Evolutionary conservation across 2,329 filamentous ascomycete genomes (phyloP).

Genomic region (Ciborinia camelliae): DNA sequence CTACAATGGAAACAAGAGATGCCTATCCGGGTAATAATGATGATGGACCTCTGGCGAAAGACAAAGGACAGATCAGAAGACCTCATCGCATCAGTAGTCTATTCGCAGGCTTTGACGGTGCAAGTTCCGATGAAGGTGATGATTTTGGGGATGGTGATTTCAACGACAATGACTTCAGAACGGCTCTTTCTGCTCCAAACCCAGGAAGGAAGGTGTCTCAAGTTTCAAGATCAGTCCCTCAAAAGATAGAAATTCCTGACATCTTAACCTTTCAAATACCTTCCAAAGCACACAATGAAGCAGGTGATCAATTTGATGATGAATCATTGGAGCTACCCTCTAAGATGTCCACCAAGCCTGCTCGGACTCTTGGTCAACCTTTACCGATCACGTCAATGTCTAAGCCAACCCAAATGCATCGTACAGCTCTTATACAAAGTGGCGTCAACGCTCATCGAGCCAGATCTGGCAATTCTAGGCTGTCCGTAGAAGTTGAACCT

Average conservation of each 20-base stretch:
- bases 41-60: conserved; percentile 63
- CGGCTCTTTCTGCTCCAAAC: conserved; percentile 60
- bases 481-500: conserved; percentile 59
- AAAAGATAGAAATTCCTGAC: conserved; percentile 30
- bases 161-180: conserved; percentile 66
- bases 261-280: conserved; percentile 19
- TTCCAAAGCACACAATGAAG: not conserved
- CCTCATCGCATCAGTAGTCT: conserved; percentile 76
- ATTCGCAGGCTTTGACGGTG: conserved; percentile 79
- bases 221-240: conserved; percentile 33
- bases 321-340: conserved; percentile 27
- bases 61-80: conserved; percentile 56
- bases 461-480: conserved; percentile 62
- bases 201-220: conserved; percentile 38
- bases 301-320: conserved; percentile 27
- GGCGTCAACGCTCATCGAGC: conserved; percentile 67
- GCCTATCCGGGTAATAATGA: conserved; percentile 78
- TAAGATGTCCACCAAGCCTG: conserved; percentile 24
- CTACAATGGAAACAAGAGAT: conserved; percentile 51
- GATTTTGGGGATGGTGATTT: conserved; percentile 59
- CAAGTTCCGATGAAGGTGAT: conserved; percentile 63
- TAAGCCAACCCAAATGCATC: conserved; percentile 59
- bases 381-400: conserved; percentile 32
- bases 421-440: conserved; percentile 75
- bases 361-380: conserved; percentile 36